A percentile compares a stretch with the other conserved stretches of the same genome.
phyloP scores from a whole-genome alignment of 805 yeast genomes.

The Vanderwaltozyma tropicalis region DNA sequence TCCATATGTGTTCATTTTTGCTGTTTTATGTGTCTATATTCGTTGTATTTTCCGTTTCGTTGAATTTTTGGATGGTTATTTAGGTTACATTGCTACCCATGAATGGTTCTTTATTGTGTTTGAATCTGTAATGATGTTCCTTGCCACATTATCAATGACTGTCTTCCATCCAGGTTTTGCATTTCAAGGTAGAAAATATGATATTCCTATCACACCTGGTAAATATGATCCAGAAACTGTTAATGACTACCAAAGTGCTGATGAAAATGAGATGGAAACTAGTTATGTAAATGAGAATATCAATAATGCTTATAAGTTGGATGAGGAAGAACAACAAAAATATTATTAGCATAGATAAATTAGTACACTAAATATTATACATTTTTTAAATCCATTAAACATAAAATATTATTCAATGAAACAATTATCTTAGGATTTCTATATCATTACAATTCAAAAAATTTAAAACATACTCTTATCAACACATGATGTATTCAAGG shows the following conservation, averaged over 20 bases:
- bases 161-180: slow-evolving; percentile 56
- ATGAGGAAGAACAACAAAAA: no score
- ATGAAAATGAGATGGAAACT: no score
- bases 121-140: slow-evolving; percentile 52
- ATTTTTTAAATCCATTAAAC: no score
- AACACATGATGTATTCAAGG: no score
- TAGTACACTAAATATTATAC: no score
- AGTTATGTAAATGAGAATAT: no score
- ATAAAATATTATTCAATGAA: no score
- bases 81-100: slow-evolving; percentile 50
- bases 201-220: slow-evolving; percentile 18
- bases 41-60: slow-evolving; percentile 66
- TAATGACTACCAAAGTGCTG: background rate
- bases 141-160: slow-evolving; percentile 39
- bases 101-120: slow-evolving; percentile 50
- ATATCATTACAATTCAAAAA: no score
- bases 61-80: slow-evolving; percentile 59
- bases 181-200: slow-evolving; percentile 28
- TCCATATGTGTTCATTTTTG: slow-evolving; percentile 36
- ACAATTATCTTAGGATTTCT: no score
- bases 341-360: no score
- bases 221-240: slow-evolving; percentile 10
- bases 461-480: no score
- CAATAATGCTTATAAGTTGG: no score
- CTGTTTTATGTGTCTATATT: slow-evolving; percentile 45